Conservation (phyloP, 2,329 filamentous ascomycete species). For the Orbilia oligospora region DNA sequence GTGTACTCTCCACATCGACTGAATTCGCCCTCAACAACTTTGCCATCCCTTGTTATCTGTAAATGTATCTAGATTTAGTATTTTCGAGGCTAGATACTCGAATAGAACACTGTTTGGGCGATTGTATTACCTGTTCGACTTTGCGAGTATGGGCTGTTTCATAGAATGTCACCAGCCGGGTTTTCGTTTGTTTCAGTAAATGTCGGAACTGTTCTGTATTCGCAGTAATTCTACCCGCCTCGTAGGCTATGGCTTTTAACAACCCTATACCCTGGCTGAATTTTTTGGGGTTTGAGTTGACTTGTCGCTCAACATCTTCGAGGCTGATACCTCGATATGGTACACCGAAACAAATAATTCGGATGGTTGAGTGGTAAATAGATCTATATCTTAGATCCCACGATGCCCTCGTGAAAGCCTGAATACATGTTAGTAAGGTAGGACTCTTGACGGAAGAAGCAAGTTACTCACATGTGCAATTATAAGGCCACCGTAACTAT, state of each 20-base stretch:
- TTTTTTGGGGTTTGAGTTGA: constrained; percentile 20
- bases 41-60: background rate
- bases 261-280: constrained; percentile 33
- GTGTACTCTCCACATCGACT: constrained; percentile 18
- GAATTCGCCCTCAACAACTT: constrained; percentile 1
- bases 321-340: constrained; percentile 48
- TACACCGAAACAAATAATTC: constrained; percentile 48
- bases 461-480: constrained; percentile 31
- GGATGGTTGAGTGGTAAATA: constrained; percentile 38
- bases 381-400: constrained; percentile 4
- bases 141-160: constrained; percentile 37
- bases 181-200: constrained; percentile 19
- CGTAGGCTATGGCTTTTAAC: constrained; percentile 23
- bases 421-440: background rate
- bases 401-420: constrained; percentile 40
- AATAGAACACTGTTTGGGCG: too few relatives aligned
- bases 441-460: background rate
- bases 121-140: constrained; percentile 28
- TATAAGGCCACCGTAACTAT: constrained; percentile 54
- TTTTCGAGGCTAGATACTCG: background rate
- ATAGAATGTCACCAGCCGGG: constrained; percentile 26
- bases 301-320: constrained; percentile 30
- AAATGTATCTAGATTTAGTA: background rate
- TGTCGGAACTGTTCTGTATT: constrained; percentile 22
- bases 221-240: constrained; percentile 11